These are phyloP conservation scores for Sophora flavescens DNA, from an alignment of 306 rosid genomes.

Conservation along the genomic window DNA sequence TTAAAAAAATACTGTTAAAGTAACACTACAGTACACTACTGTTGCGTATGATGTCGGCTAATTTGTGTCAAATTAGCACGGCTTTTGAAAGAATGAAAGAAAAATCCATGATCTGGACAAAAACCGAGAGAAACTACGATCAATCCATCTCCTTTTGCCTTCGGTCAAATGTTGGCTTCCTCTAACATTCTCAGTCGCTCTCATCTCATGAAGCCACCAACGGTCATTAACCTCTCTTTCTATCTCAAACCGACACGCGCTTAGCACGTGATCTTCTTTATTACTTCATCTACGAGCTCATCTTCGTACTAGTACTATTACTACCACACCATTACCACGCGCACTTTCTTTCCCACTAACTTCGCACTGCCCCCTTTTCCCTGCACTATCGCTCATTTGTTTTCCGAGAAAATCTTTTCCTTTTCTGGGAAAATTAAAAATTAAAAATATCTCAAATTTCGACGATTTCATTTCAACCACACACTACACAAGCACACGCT, in stretches of 20 bases:
- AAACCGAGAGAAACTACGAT: too few species aligned
- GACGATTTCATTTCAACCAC: background rate
- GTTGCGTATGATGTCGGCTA: too few species aligned
- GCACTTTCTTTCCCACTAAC: background rate
- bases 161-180: too few species aligned
- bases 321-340: background rate
- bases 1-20: too few species aligned
- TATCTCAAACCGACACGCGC: background rate
- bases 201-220: too few species aligned
- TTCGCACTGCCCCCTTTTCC: background rate
- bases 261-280: conserved; percentile 27
- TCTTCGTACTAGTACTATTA: background rate
- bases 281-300: background rate
- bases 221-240: too few species aligned
- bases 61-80: too few species aligned
- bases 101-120: too few species aligned
- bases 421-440: conserved; percentile 20
- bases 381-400: conserved; percentile 1
- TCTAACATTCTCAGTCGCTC: too few species aligned
- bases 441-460: background rate
- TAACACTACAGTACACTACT: too few species aligned
- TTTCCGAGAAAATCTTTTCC: conserved; percentile 29
- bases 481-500: background rate
- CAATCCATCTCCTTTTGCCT: too few species aligned
- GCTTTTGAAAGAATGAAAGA: too few species aligned